These are phyloP conservation scores for Penicillium salamii DNA, from an alignment of 495 filamentous ascomycete species.

Conservation along the genomic window DNA sequence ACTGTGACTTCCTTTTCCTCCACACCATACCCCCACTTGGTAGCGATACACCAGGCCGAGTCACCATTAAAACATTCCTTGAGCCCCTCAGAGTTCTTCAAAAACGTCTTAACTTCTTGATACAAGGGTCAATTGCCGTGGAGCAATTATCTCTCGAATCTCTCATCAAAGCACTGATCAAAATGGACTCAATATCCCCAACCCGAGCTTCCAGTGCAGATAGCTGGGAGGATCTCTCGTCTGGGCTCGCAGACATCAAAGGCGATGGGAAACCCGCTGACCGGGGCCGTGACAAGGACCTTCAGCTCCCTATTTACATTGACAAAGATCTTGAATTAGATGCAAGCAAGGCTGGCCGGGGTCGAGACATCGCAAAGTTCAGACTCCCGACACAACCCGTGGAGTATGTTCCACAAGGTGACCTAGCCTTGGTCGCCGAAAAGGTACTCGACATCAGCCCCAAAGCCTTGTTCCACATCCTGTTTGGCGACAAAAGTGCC, in stretches of 20 bases:
- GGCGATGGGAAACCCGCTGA: slow-evolving; percentile 13
- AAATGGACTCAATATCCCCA: slow-evolving; percentile 63
- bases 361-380: slow-evolving; percentile 67
- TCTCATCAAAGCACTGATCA: slow-evolving; percentile 62
- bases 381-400: slow-evolving; percentile 82
- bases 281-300: slow-evolving; percentile 47
- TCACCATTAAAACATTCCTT: slow-evolving; percentile 89
- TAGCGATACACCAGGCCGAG: slow-evolving; percentile 61
- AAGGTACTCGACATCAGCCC: slow-evolving; percentile 81
- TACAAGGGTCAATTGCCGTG: slow-evolving; percentile 69
- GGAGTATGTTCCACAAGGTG: slow-evolving; percentile 75
- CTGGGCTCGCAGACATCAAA: slow-evolving; percentile 46
- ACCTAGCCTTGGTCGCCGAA: slow-evolving; percentile 68
- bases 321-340: slow-evolving; percentile 59
- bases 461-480: slow-evolving; percentile 90
- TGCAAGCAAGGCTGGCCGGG: slow-evolving; percentile 30
- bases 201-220: slow-evolving; percentile 70
- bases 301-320: slow-evolving; percentile 59
- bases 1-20: slow-evolving; percentile 91
- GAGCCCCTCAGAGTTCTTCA: slow-evolving; percentile 83
- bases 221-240: slow-evolving; percentile 89
- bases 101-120: slow-evolving; percentile 75
- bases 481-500: slow-evolving; percentile 93
- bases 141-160: slow-evolving; percentile 60
- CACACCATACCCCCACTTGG: slow-evolving; percentile 67